These are phyloP conservation scores for Neurospora sp. DNA, from an alignment of 2,329 filamentous ascomycete species.

Conservation along the genomic window DNA sequence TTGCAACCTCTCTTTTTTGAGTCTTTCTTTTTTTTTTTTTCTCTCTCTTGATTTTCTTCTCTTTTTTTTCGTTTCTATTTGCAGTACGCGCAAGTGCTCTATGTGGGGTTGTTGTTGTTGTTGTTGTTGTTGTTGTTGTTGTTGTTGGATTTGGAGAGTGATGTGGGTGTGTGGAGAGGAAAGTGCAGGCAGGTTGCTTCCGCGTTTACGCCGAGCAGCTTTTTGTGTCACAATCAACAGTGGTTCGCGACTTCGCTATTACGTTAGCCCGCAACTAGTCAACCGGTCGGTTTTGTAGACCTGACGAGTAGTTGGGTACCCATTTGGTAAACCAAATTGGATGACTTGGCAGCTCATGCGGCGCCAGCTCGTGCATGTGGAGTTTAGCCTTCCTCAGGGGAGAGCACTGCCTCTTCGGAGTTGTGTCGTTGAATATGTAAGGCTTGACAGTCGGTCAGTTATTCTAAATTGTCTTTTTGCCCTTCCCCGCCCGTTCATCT, in stretches of 20 bases:
- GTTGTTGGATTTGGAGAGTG: neutral
- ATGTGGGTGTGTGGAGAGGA: neutral
- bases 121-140: too few species aligned
- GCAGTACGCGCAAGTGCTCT: neutral
- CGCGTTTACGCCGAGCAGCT: neutral
- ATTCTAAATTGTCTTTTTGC: too few species aligned
- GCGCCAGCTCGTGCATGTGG: neutral
- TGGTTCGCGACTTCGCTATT: too few species aligned
- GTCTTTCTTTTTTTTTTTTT: neutral
- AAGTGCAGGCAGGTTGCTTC: neutral
- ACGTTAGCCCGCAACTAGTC: too few species aligned
- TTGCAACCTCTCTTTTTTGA: neutral
- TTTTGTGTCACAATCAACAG: too few species aligned
- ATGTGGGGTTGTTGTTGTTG: neutral
- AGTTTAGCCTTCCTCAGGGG: neutral
- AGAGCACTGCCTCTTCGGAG: neutral
- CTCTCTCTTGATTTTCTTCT: neutral
- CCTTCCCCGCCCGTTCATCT: too few species aligned
- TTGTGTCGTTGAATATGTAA: neutral
- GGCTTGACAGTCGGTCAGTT: neutral
- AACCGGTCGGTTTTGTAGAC: too few species aligned
- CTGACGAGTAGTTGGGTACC: too few species aligned
- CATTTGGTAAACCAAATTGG: too few species aligned
- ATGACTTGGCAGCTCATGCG: too few species aligned
- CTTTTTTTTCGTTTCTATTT: neutral